Conservation (phyloP, 176 grass and related monocot genomes). For the Triticum turgidum region DNA sequence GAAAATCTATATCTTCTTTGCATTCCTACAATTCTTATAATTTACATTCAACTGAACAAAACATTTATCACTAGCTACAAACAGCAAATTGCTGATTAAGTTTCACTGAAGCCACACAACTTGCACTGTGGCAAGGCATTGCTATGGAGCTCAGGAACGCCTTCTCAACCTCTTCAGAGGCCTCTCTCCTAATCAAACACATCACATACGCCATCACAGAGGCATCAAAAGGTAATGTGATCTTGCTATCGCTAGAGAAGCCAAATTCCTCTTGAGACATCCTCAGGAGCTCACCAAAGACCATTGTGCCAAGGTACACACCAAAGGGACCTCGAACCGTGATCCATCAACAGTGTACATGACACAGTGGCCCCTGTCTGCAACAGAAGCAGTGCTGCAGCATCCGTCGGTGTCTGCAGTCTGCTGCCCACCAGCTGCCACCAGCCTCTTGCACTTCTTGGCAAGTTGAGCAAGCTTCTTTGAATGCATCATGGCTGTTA, state of each 20-base stretch:
- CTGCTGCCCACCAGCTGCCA: not conserved
- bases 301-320: conserved; percentile 23
- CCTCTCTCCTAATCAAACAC: conserved; percentile 39
- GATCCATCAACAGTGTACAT: conserved; percentile 47
- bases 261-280: conserved; percentile 62
- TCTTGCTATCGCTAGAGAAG: conserved; percentile 28
- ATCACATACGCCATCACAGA: conserved; percentile 40
- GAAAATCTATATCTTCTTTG: not conserved
- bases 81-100: conserved; percentile 10
- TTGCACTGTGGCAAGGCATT: not conserved
- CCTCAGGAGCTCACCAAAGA: conserved; percentile 36
- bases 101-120: not conserved
- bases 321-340: conserved; percentile 49
- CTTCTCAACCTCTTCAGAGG: conserved; percentile 40
- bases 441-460: conserved; percentile 50
- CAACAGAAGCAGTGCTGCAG: conserved; percentile 1
- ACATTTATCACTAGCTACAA: conserved; percentile 1
- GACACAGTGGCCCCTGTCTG: conserved; percentile 49
- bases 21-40: not conserved
- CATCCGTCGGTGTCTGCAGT: not conserved
- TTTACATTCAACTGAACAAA: not conserved
- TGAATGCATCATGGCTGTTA: conserved; percentile 26
- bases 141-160: conserved; percentile 33
- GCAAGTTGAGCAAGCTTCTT: conserved; percentile 45
- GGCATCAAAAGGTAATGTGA: conserved; percentile 50